Conservation (phyloP, 805 yeast genomes). For the Kregervanrija fluxuum region DNA sequence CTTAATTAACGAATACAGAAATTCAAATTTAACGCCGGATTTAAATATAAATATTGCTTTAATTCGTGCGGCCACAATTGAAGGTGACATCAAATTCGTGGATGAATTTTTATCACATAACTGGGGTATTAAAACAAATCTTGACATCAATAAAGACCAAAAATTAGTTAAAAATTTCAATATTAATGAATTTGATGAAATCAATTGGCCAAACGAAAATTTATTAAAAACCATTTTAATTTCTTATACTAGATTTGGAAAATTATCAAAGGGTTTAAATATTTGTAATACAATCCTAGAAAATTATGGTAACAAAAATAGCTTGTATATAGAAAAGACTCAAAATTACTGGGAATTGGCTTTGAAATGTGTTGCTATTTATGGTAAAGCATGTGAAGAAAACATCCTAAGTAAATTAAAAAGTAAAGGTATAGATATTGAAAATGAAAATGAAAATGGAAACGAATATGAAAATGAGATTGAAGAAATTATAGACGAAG, state of each 20-base stretch:
- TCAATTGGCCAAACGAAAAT: conserved; percentile 20
- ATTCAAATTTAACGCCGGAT: conserved; percentile 16
- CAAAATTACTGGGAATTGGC: conserved; percentile 22
- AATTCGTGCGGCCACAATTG: conserved; percentile 23
- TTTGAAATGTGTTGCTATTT: conserved; percentile 20
- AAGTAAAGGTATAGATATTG: conserved; percentile 2
- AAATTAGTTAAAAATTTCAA: conserved; percentile 5
- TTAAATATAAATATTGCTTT: conserved; percentile 17
- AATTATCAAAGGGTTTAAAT: conserved; percentile 22
- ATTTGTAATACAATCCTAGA: conserved; percentile 18
- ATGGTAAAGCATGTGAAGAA: conserved; percentile 15
- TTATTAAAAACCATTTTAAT: conserved; percentile 22
- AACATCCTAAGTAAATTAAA: conserved; percentile 14
- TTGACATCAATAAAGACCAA: neutral
- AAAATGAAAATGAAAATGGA: neutral
- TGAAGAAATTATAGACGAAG: no score
- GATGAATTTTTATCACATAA: conserved; percentile 17
- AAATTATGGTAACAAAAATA: conserved; percentile 10
- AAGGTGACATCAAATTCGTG: conserved; percentile 19
- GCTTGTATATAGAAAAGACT: conserved; percentile 13
- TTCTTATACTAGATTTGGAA: conserved; percentile 24
- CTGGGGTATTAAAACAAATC: conserved; percentile 21
- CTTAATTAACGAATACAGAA: conserved; percentile 14
- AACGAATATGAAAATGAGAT: no score
- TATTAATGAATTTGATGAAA: conserved; percentile 4